Percentiles rank a stretch among this genome's conserved stretches.
Evolutionary conservation across 2,329 filamentous ascomycete species (phyloP).

Genomic region (Fusarium fujikuroi): DNA sequence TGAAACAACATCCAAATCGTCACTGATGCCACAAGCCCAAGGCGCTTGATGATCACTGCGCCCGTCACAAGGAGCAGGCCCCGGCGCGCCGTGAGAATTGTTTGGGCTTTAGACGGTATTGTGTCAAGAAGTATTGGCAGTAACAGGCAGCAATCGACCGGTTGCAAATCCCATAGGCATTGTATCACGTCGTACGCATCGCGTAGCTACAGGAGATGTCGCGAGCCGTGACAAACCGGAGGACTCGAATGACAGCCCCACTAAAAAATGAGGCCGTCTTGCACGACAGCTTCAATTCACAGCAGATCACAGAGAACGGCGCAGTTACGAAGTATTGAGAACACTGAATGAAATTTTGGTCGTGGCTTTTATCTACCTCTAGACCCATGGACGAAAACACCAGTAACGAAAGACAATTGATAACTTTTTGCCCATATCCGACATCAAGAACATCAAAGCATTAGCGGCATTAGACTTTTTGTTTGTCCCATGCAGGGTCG

Average conservation of each 20-base stretch:
- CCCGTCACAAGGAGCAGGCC: neutral
- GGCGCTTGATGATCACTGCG: neutral
- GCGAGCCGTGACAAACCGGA: neutral
- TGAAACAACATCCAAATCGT: too few species aligned
- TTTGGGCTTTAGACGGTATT: neutral
- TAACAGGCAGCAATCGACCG: neutral
- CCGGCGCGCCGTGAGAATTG: rapidly evolving
- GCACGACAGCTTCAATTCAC: neutral
- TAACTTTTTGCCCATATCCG: constrained; percentile 38
- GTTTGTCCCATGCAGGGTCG: constrained; percentile 5
- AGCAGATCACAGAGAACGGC: rapidly evolving
- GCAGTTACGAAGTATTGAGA: neutral
- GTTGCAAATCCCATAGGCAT: neutral
- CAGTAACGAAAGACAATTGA: constrained; percentile 36
- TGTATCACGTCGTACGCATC: neutral
- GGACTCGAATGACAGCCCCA: neutral
- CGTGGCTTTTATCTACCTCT: constrained; percentile 44
- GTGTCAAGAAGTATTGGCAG: too few species aligned
- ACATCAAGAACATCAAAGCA: constrained; percentile 39
- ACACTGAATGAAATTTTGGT: constrained; percentile 31
- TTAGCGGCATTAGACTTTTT: constrained; percentile 40
- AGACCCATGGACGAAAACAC: constrained; percentile 37
- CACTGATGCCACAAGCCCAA: too few species aligned
- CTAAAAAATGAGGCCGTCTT: neutral
- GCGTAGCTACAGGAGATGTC: neutral